phyloP scores from a whole-genome alignment of 352 stramenopile species.

The Globisporangium nodosum region DNA sequence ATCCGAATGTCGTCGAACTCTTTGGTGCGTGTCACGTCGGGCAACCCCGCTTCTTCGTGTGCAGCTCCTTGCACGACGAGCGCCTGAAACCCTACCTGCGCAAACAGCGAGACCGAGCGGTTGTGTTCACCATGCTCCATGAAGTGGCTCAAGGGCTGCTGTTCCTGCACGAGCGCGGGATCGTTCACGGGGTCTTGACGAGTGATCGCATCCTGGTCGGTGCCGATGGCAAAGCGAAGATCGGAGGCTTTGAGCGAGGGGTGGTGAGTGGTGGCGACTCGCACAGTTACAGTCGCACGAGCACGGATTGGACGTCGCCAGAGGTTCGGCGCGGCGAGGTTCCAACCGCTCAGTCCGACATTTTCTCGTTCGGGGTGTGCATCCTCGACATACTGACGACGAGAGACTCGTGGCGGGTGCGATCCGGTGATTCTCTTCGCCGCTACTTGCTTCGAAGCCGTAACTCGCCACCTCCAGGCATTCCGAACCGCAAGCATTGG shows the following conservation, averaged over 20 bases:
- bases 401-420: constrained; percentile 2
- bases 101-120: neutral
- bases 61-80: neutral
- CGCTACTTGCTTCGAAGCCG: constrained; percentile 2
- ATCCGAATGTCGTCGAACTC: constrained; percentile 1
- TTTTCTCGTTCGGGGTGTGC: constrained; percentile 5
- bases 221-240: constrained; percentile 3
- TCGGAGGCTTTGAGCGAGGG: constrained; percentile 4
- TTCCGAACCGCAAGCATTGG: neutral
- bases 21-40: constrained; percentile 3
- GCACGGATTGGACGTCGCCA: neutral
- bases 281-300: neutral
- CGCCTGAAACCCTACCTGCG: neutral
- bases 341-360: constrained; percentile 1
- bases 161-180: neutral
- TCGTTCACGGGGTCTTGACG: constrained; percentile 5
- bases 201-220: constrained; percentile 6
- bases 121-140: constrained; percentile 4
- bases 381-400: constrained; percentile 4
- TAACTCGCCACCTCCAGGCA: neutral
- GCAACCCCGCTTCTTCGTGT: constrained; percentile 3
- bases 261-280: neutral
- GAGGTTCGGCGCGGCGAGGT: neutral
- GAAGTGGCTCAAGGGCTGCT: constrained; percentile 6
- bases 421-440: neutral